phyloP scores from a whole-genome alignment of 2,329 filamentous ascomycete species.

The Coleophoma crateriformis region DNA sequence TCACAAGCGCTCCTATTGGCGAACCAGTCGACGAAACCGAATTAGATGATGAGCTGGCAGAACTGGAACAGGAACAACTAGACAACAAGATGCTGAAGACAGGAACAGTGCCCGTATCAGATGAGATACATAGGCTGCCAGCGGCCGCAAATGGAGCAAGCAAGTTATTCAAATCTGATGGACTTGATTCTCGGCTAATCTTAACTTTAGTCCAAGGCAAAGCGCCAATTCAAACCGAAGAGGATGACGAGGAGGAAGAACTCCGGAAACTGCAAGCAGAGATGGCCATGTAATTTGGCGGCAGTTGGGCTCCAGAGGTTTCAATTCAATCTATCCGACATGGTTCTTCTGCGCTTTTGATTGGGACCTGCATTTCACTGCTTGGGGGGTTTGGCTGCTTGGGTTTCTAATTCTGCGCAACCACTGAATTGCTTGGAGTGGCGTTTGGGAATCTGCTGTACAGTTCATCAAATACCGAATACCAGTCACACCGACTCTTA shows the following conservation, averaged over 20 bases:
- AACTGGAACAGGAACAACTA: constrained; percentile 84
- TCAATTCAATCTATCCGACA: constrained; percentile 9
- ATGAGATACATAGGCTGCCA: constrained; percentile 73
- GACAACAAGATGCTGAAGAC: constrained; percentile 93
- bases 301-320: background rate
- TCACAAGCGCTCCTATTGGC: constrained; percentile 64
- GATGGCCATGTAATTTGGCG: constrained; percentile 76
- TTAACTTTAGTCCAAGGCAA: constrained; percentile 42
- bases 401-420: constrained; percentile 10
- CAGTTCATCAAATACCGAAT: constrained; percentile 14
- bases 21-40: constrained; percentile 79
- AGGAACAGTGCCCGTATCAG: constrained; percentile 74
- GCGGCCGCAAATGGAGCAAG: constrained; percentile 68
- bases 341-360: constrained; percentile 9
- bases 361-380: constrained; percentile 19
- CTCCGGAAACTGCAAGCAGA: constrained; percentile 89
- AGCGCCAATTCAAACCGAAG: constrained; percentile 46
- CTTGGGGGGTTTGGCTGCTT: constrained; percentile 12
- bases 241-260: constrained; percentile 96
- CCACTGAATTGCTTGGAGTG: constrained; percentile 10
- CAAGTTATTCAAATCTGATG: constrained; percentile 42
- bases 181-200: constrained; percentile 11
- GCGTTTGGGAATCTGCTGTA: constrained; percentile 23
- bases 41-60: constrained; percentile 77
- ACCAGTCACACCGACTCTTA: constrained; percentile 8